Evolutionary conservation across 2,329 filamentous ascomycete species (phyloP).

Genomic region (Bipolaris oryzae): DNA sequence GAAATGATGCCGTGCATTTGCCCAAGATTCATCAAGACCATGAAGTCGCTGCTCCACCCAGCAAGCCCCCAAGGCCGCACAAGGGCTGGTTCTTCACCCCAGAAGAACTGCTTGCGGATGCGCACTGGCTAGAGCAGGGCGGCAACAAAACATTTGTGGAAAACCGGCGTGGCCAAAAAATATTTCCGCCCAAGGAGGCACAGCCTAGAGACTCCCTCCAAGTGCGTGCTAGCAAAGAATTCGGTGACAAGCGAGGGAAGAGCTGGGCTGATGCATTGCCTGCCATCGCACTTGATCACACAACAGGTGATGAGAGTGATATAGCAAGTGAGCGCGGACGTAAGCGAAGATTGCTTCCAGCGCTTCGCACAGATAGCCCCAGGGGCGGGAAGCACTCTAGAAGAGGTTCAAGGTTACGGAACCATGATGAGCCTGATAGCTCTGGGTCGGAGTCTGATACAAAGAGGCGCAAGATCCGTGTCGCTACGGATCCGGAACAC

Average conservation of each 20-base stretch:
- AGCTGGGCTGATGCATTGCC: conserved; percentile 43
- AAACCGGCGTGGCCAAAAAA: conserved; percentile 74
- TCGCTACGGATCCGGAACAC: conserved; percentile 52
- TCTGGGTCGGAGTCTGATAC: conserved; percentile 56
- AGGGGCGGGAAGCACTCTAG: conserved; percentile 39
- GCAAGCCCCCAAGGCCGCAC: conserved; percentile 72
- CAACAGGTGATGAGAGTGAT: conserved; percentile 47
- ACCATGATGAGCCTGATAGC: conserved; percentile 37
- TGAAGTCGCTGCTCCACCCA: conserved; percentile 30
- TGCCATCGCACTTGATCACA: conserved; percentile 33
- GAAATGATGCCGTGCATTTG: conserved; percentile 43
- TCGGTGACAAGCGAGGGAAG: conserved; percentile 38
- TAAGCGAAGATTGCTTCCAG: conserved; percentile 41
- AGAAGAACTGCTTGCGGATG: conserved; percentile 85
- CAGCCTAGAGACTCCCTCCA: conserved; percentile 36
- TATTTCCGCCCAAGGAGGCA: conserved; percentile 59
- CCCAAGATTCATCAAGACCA: conserved; percentile 39
- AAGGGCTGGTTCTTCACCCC: conserved; percentile 86
- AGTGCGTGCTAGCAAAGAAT: conserved; percentile 44
- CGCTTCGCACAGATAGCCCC: conserved; percentile 43
- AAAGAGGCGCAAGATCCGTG: conserved; percentile 56
- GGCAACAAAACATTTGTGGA: conserved; percentile 82
- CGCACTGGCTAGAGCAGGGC: conserved; percentile 85
- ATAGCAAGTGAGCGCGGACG: conserved; percentile 46
- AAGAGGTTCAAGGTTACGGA: conserved; percentile 34